A percentile compares a stretch with the other conserved stretches of the same genome.
Evolutionary conservation across 2,329 filamentous ascomycete genomes (phyloP).

Genomic region (Graphilbum ipis-grandicollis): DNA sequence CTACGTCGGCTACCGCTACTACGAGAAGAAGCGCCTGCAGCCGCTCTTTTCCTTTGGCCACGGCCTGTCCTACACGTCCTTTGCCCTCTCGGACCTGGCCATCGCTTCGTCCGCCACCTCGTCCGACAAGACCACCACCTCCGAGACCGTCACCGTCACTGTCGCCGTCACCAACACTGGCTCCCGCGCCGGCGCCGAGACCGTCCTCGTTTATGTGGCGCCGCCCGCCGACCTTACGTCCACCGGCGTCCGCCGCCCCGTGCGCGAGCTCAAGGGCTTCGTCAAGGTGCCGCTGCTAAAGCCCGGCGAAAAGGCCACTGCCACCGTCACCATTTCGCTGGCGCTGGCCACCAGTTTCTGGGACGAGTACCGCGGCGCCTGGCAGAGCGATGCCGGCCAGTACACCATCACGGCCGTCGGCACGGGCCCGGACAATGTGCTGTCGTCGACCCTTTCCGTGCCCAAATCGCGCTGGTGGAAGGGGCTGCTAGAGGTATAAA

Average conservation of each 20-base stretch:
- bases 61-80: constrained; percentile 61
- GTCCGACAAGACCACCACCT: neutral
- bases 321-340: neutral
- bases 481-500: constrained; percentile 2
- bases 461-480: constrained; percentile 4
- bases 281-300: neutral
- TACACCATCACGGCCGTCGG: constrained; percentile 4
- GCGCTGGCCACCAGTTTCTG: constrained; percentile 6
- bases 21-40: constrained; percentile 39
- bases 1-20: constrained; percentile 66
- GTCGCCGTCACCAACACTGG: constrained; percentile 46
- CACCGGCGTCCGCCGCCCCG: neutral
- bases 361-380: constrained; percentile 4
- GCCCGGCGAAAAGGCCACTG: neutral
- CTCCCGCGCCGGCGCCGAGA: constrained; percentile 24
- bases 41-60: constrained; percentile 65
- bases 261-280: neutral
- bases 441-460: constrained; percentile 1
- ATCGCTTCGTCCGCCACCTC: neutral
- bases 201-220: neutral
- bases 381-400: constrained; percentile 5
- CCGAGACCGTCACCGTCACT: neutral
- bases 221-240: neutral
- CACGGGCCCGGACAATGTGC: constrained; percentile 1
- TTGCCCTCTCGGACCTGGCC: constrained; percentile 15